phyloP scores from a whole-genome alignment of 768 basidiomycete genomes.

The Amanita subjunquillea region DNA sequence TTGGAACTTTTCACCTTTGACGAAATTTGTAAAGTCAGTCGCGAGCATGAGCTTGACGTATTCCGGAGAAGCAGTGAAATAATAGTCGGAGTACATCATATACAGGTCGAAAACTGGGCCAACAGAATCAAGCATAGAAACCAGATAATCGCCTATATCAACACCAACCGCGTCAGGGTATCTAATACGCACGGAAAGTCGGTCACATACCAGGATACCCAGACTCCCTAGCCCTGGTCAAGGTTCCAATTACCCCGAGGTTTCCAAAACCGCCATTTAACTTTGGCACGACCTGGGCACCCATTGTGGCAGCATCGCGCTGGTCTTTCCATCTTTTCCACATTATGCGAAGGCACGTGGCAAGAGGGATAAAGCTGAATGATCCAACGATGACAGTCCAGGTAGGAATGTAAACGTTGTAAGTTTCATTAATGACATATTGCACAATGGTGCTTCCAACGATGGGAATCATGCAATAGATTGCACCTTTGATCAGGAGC shows the following conservation, averaged over 20 bases:
- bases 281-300: constrained; percentile 33
- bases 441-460: constrained; percentile 12
- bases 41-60: constrained; percentile 49
- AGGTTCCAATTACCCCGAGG: constrained; percentile 26
- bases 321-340: constrained; percentile 18
- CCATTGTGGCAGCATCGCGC: constrained; percentile 30
- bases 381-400: constrained; percentile 24
- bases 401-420: constrained; percentile 20
- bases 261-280: constrained; percentile 33
- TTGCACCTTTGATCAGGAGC: not conserved
- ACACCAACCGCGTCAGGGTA: not conserved
- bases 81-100: constrained; percentile 31
- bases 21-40: constrained; percentile 48
- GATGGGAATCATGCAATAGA: not conserved
- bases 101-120: constrained; percentile 38
- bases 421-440: constrained; percentile 7
- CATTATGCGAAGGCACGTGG: constrained; percentile 20
- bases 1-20: constrained; percentile 43
- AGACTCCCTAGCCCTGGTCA: constrained; percentile 24
- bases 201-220: constrained; percentile 39
- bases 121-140: constrained; percentile 18
- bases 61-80: constrained; percentile 41
- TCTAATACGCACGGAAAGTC: not conserved
- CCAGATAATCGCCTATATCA: constrained; percentile 31
- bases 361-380: constrained; percentile 22